Evolutionary conservation across 73 alveolate genomes (phyloP), one percentile per base, ranked within the genome.

Genomic region (Paramecium caudatum): DNA sequence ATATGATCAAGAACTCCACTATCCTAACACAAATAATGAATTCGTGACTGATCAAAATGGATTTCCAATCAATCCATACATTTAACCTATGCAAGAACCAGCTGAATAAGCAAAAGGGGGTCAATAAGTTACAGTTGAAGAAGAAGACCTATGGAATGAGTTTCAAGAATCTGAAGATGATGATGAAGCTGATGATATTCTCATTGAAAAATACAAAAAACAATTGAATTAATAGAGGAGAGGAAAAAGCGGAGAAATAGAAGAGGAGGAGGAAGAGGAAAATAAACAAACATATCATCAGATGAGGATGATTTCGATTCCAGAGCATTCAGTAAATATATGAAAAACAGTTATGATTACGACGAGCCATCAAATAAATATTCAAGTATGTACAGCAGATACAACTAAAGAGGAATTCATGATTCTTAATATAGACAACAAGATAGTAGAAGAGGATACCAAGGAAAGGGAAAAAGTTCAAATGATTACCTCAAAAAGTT

Each of bases 211-310:
- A 34, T 15, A 8, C 17, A 68, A 32, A 34, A 68, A 34, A 12
- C 19, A 7, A 32, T 15, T 3, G 0, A 25, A 68, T 25, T 68
- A 15, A 8, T 30, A 17, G 45, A 63, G 23, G 45, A 63, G 8
- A 34, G 19, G 10, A 13, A 33, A 68, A 1, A 68, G 34, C 17
- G 61, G 5, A 68, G 84, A 41, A 12, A 41, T 7, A 41, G 50
- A 34, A 68, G 84, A 68, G n/a, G 84, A 68, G 34, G 84, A 37
- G 34, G 84, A 37, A 10, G 61, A 68, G 16, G 34, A 10, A 68
- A 49, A 6, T 4, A 37, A 68, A 43, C 34, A 33, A 32, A 3
- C 2, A 32, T 27, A 10, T 13, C 47, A 33, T 15, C 30, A 32
- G 84, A 68, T 23, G 80, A 55, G 30, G 45, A 55, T 21, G 21